Base-by-base conservation (phyloP, 2,329 filamentous ascomycete genomes). In the Sordariomycetes sp. region DNA sequence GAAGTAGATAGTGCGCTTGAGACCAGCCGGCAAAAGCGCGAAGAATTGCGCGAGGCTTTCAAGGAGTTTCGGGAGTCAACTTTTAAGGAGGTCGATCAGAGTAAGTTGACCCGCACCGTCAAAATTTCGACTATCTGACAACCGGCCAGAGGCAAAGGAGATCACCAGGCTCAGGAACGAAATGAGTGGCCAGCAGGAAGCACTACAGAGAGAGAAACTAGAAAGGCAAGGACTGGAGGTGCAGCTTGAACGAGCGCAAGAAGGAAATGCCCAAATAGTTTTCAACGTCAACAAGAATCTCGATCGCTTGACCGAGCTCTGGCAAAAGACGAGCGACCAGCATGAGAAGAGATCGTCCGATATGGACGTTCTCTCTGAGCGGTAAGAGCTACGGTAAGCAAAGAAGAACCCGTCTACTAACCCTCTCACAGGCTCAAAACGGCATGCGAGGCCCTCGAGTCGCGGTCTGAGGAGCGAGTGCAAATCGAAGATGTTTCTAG, bases 11-110 rank as follows among this genome's bases (percentile, higher is more conserved):
- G 47, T 17, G 49, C 50, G 12, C 37, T 57, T 16, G 42, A 49
- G 3, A 45, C 45, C 4, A 52, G 47, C 21, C 40, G 27, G n/a
- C 49, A 49, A 24, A 55, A 58, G 12, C 45, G 53, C 0, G 48
- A 62, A 24, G 47, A 50, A 7, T 45, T 59, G 21, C 51, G 48
- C 17, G 38, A 38, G 24, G 50, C 53, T 8, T 39, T 59, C n/a
- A 41, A 53, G 4, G 43, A 51, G 16, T 41, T 52, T 32, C 50
- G 44, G 10, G 16, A 21, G 7, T 34, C 50, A 23, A 35, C 42
- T 12, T 41, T 50, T 20, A 30, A 37, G 30, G 44, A 53, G 18
- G 30, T 36, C 2, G 33, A 38, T 10, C 35, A 46, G 15, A 53
- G 55, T 56, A 39, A 29, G 45, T 30, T 8, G 20, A 8, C 15